phyloP scores from a whole-genome alignment of 768 basidiomycete genomes.

The Rhizopogon sp. region DNA sequence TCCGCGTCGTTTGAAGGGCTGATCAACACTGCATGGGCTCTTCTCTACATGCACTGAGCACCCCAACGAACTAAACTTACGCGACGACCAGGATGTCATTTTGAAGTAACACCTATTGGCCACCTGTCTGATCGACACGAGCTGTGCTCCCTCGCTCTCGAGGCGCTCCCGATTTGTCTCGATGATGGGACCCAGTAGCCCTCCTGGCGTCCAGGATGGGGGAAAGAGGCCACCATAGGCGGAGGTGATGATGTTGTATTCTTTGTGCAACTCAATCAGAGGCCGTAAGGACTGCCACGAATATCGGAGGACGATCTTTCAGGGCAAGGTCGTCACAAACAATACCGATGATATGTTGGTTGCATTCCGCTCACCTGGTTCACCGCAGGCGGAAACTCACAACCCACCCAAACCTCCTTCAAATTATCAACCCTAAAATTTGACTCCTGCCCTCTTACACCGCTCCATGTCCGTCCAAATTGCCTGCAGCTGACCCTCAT shows the following conservation, averaged over 20 bases:
- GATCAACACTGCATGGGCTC: no score
- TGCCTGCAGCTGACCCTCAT: conserved; percentile 21
- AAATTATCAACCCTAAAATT: conserved; percentile 38
- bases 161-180: conserved; percentile 16
- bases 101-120: conserved; percentile 13
- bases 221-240: conserved; percentile 31
- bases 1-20: no score
- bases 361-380: conserved; percentile 33
- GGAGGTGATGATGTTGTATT: conserved; percentile 19
- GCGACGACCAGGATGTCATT: neutral
- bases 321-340: neutral
- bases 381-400: conserved; percentile 36
- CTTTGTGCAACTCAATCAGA: conserved; percentile 13
- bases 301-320: conserved; percentile 35
- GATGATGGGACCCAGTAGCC: conserved; percentile 29
- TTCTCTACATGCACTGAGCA: no score
- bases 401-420: conserved; percentile 32
- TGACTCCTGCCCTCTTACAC: conserved; percentile 36
- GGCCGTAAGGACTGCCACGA: conserved; percentile 24
- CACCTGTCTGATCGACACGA: conserved; percentile 14
- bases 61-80: neutral
- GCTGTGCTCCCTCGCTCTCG: conserved; percentile 6
- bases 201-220: conserved; percentile 20
- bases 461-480: conserved; percentile 41
- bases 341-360: neutral